Conservation (phyloP, 441 rosid species). For the Populus hybrid region DNA sequence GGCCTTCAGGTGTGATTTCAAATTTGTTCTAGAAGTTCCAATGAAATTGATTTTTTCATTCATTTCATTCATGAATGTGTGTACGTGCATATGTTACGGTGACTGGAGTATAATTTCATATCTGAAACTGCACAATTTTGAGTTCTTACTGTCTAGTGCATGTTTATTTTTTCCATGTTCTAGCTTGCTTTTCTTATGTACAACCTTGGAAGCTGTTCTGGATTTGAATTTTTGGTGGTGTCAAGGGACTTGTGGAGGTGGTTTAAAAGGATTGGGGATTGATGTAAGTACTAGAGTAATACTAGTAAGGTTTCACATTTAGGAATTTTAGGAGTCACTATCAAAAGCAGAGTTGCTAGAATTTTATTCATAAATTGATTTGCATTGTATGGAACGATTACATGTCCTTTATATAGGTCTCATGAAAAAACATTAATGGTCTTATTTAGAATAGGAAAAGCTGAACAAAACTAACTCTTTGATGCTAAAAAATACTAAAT, state of each 20-base stretch:
- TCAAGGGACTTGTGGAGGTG: background rate
- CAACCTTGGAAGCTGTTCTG: background rate
- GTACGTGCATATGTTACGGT: background rate
- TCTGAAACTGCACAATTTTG: background rate
- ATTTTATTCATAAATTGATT: too few species aligned
- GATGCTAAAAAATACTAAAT: background rate
- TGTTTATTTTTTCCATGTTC: background rate
- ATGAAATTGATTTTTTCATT: background rate
- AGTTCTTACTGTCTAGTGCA: background rate
- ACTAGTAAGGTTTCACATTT: background rate
- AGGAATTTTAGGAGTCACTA: background rate
- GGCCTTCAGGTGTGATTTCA: slow-evolving; percentile 66
- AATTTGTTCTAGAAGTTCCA: slow-evolving; percentile 2
- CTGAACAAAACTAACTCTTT: background rate
- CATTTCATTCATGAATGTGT: background rate
- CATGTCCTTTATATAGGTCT: background rate
- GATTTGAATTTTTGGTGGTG: background rate
- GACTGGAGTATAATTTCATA: background rate
- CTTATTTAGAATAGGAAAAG: background rate
- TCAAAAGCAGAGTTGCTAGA: too few species aligned
- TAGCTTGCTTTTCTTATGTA: background rate
- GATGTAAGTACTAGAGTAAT: background rate
- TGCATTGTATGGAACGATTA: too few species aligned
- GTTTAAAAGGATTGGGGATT: background rate
- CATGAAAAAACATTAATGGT: background rate